phyloP scores from a whole-genome alignment of 2,329 filamentous ascomycete species.

The Trichoderma breve region DNA sequence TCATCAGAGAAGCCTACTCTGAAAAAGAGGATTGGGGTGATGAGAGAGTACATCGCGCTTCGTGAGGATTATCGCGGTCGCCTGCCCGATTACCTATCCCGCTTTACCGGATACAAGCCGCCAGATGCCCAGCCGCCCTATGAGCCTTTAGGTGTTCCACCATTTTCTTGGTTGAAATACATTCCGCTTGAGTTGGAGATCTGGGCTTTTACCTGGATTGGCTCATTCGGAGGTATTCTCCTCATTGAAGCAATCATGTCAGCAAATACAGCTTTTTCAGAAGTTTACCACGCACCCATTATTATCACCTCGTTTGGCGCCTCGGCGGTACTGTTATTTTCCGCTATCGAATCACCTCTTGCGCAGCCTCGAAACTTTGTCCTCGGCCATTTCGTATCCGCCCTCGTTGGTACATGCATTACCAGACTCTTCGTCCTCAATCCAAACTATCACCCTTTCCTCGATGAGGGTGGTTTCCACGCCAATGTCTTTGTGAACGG shows the following conservation, averaged over 20 bases:
- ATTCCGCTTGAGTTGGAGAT: background rate
- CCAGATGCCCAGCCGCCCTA: background rate
- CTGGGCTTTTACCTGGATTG: background rate
- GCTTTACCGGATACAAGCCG: background rate
- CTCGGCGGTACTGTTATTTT: background rate
- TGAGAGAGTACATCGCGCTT: background rate
- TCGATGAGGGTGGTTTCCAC: background rate
- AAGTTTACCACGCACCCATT: background rate
- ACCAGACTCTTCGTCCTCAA: background rate
- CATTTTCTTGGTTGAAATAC: background rate
- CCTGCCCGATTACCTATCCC: background rate
- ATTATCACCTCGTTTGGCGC: background rate
- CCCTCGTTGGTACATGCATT: background rate
- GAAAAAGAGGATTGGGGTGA: background rate
- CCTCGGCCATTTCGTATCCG: background rate
- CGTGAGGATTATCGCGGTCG: background rate
- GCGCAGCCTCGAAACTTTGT: background rate
- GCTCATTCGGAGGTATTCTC: background rate
- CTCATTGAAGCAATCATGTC: background rate
- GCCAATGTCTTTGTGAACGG: background rate
- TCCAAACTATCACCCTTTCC: background rate
- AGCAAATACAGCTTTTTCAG: background rate
- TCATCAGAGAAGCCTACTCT: background rate
- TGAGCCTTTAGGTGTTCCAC: background rate
- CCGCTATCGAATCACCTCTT: slow-evolving; percentile 1